phyloP scores from a whole-genome alignment of 176 grass and related monocot species.

The sorghum (Sorghum bicolor) region Sorghum_bicolor_NCBIv3 NC_012871.2:51047501-51048000 shows the following conservation, averaged over 20 bases:
- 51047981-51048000: constrained; percentile 21
- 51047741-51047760: constrained; percentile 10
- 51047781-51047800: constrained; percentile 33
- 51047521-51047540: constrained; percentile 18
- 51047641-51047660: constrained; percentile 32
- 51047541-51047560: not conserved
- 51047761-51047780: constrained; percentile 20
- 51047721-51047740: constrained; percentile 28
- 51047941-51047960: not conserved
- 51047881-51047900: constrained; percentile 10
- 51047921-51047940: constrained; percentile 39
- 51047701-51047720: constrained; percentile 13
- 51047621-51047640: not conserved
- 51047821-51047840: constrained; percentile 35
- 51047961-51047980: not conserved
- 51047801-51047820: constrained; percentile 50
- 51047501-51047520: not conserved
- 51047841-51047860: constrained; percentile 37
- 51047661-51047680: constrained; percentile 28
- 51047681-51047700: constrained; percentile 6
- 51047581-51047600: constrained; percentile 5
- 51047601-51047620: not conserved
- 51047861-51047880: too few species aligned
- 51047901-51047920: constrained; percentile 41
- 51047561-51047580: constrained; percentile 21